A percentile compares a stretch with the other conserved stretches of the same genome.
phyloP scores from a whole-genome alignment of 441 rosid genomes.

The Pelargonium fulgidum region DNA sequence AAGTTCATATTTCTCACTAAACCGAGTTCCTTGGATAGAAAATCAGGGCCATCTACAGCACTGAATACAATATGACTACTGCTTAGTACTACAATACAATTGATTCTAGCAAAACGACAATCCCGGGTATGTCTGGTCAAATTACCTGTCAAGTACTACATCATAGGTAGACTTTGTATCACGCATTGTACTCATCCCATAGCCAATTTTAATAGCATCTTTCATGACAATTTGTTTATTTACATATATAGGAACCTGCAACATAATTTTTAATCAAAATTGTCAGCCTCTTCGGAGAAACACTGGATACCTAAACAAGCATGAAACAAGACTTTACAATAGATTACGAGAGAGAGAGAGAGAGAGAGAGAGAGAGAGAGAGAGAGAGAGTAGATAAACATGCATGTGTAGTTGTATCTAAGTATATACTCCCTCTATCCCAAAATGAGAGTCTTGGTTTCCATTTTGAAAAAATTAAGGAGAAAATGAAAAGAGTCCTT shows the following conservation, averaged over 20 bases:
- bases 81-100: constrained; percentile 27
- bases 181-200: constrained; percentile 47
- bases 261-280: constrained; percentile 18
- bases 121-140: neutral
- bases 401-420: neutral
- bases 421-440: neutral
- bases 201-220: constrained; percentile 70
- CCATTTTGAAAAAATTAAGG: too few species aligned
- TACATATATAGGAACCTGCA: constrained; percentile 83
- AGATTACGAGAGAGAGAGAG: neutral
- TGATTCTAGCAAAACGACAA: constrained; percentile 13
- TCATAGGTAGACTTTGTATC: constrained; percentile 52
- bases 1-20: constrained; percentile 60
- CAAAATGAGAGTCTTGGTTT: too few species aligned
- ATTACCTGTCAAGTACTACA: constrained; percentile 74
- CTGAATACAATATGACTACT: constrained; percentile 36
- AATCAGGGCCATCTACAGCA: constrained; percentile 68
- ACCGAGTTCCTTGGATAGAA: constrained; percentile 59
- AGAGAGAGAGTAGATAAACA: neutral
- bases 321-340: neutral
- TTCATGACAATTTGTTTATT: constrained; percentile 62
- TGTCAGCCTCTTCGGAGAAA: constrained; percentile 9
- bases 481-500: too few species aligned
- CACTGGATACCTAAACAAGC: constrained; percentile 7
- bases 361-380: constrained; percentile 6